Base-by-base conservation (phyloP, 768 basidiomycete genomes). In the Melanogaster broomeanus region DNA sequence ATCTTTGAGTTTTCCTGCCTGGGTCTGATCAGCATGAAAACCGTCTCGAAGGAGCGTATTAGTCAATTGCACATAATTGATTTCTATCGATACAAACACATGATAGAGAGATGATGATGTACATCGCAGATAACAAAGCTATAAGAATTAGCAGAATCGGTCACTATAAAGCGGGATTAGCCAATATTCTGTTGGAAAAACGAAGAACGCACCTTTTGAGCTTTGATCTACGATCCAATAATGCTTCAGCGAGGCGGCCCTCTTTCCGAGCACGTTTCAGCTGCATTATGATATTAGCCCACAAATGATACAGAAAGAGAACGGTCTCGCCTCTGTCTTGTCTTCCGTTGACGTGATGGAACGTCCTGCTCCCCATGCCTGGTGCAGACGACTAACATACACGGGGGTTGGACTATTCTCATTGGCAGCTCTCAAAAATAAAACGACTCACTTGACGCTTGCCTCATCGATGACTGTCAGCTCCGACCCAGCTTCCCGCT, bases 361-460 rank as follows among this genome's bases (percentile, higher is more conserved):
- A 30, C 85, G 76, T 4, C 90, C 87, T 19, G 88, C 87, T 21
- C 92, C 92, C 89, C 93, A 93, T 0, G 91, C 78, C 61, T 95
- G 93, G 66, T 83, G 85, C 39, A 85, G 61, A 45, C 77, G 82
- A 65, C 90, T 93, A 61, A 31, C 48, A 45, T 49, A 49, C 12
- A 45, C 44, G 30, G n/a, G 35, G 11, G 19, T 51, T 57, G 24
- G 31, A 42, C 21, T 30, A 33, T 49, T 33, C 39, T 41, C 37
- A 21, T 19, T 10, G 15, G 45, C 11, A 30, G 42, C 18, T 42
- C 31, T 24, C 46, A 28, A n/a, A 48, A 56, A 58, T 34, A 34
- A 35, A 37, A 42, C 49, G 27, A 77, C 88, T 48, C 65, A 93
- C 84, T 92, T 93, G 31, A 87, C 75, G 46, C 77, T 73, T 5